Evolutionary conservation across 2,329 filamentous ascomycete genomes (phyloP).

Genomic region (Colletotrichum horii): DNA sequence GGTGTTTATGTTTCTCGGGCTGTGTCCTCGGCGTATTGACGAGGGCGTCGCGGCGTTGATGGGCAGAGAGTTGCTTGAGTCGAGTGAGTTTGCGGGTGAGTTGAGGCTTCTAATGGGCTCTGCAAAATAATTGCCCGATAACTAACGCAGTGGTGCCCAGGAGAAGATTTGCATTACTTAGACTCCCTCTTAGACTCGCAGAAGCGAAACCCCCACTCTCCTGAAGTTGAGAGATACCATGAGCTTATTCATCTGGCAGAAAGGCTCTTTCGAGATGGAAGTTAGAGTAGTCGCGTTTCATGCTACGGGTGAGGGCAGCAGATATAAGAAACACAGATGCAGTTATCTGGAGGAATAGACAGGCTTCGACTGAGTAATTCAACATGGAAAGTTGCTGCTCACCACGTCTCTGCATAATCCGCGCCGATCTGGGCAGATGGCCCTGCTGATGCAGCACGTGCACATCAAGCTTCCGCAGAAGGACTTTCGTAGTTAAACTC

Average conservation of each 20-base stretch:
- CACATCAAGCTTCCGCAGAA: background rate
- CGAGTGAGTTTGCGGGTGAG: background rate
- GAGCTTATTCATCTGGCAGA: background rate
- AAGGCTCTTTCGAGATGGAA: background rate
- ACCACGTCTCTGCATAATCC: background rate
- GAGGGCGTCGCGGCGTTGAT: background rate
- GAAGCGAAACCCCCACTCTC: background rate
- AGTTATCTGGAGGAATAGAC: too few species aligned
- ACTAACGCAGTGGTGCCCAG: background rate
- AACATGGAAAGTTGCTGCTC: background rate
- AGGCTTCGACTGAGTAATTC: too few species aligned
- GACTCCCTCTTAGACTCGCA: background rate
- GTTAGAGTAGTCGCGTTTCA: background rate
- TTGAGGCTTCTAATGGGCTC: background rate
- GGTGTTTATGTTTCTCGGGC: background rate
- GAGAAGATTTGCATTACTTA: background rate
- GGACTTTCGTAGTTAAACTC: background rate
- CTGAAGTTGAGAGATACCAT: background rate
- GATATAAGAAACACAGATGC: too few species aligned
- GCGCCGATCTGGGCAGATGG: background rate
- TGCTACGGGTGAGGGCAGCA: accelerated
- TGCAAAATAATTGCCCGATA: background rate
- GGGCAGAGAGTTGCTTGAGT: background rate
- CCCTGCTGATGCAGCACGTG: background rate
- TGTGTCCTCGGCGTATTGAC: background rate